phyloP scores from a whole-genome alignment of 768 basidiomycete genomes.

The Strobilomyces dryophilus region DNA sequence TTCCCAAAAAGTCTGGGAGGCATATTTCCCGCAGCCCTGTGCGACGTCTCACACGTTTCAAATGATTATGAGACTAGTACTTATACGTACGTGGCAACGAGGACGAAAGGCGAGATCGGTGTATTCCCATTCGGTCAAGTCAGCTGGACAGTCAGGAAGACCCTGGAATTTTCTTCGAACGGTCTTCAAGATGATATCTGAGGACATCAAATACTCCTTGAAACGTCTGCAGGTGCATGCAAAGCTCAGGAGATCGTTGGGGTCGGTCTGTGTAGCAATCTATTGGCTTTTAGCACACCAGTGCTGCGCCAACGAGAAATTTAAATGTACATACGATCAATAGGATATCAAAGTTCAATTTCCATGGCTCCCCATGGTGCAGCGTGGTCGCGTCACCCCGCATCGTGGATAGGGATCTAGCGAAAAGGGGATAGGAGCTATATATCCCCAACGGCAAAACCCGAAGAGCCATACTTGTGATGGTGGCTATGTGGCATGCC shows the following conservation, averaged over 20 bases:
- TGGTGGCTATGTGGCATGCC: no score
- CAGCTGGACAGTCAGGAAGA: conserved; percentile 41
- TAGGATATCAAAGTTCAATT: neutral
- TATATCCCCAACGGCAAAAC: neutral
- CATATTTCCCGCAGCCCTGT: conserved; percentile 9
- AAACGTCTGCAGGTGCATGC: conserved; percentile 37
- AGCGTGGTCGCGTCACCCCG: neutral
- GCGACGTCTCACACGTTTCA: neutral
- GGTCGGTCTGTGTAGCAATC: conserved; percentile 39
- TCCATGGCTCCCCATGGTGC: neutral
- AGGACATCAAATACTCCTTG: conserved; percentile 33
- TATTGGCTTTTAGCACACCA: conserved; percentile 4
- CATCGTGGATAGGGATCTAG: neutral
- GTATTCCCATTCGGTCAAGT: conserved; percentile 43
- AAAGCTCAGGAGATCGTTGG: conserved; percentile 28
- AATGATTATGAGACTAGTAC: neutral
- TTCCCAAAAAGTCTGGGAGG: conserved; percentile 2
- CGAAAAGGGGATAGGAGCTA: neutral
- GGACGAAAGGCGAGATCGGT: conserved; percentile 37
- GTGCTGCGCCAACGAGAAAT: neutral
- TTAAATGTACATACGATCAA: conserved; percentile 7
- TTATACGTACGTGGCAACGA: conserved; percentile 19
- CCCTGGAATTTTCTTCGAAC: conserved; percentile 30
- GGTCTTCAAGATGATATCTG: conserved; percentile 24
- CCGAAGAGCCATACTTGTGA: neutral